A percentile compares a stretch with the other conserved stretches of the same genome.
These are phyloP conservation scores for Pythium rhizo-oryzae DNA, from an alignment of 352 stramenopile species.

Conservation along the genomic window DNA sequence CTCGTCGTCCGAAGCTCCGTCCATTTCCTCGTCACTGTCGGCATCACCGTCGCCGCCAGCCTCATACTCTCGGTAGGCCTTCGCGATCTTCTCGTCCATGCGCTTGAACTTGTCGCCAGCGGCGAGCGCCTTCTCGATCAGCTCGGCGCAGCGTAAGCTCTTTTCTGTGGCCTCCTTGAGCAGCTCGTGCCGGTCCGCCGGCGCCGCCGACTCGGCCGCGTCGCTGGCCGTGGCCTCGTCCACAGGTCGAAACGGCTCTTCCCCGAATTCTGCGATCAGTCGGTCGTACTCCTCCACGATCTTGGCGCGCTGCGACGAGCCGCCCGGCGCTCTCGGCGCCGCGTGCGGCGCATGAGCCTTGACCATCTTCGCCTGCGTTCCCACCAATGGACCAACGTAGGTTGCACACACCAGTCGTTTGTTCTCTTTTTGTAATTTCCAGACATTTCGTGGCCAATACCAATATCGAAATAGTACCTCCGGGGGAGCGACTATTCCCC, in stretches of 20 bases:
- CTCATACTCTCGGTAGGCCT: conserved; percentile 29
- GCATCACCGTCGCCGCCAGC: conserved; percentile 30
- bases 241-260: conserved; percentile 57
- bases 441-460: background rate
- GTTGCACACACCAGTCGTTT: conserved; percentile 7
- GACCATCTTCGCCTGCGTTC: conserved; percentile 18
- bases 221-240: conserved; percentile 37
- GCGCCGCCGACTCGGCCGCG: conserved; percentile 26
- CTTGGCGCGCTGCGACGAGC: conserved; percentile 10
- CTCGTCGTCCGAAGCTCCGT: conserved; percentile 31
- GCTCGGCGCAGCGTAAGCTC: conserved; percentile 72
- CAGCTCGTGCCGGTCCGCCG: conserved; percentile 41
- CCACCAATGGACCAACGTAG: conserved; percentile 19
- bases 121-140: conserved; percentile 76
- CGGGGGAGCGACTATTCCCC: background rate
- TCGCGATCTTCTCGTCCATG: conserved; percentile 45
- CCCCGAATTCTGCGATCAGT: conserved; percentile 59
- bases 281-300: conserved; percentile 49
- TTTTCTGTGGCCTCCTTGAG: conserved; percentile 47
- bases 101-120: conserved; percentile 47
- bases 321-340: background rate
- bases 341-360: conserved; percentile 1
- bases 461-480: background rate
- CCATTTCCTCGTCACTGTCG: conserved; percentile 43
- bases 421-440: conserved; percentile 23